Conservation (phyloP, 2,329 filamentous ascomycete species). For the Cryphonectria naterciae region DNA sequence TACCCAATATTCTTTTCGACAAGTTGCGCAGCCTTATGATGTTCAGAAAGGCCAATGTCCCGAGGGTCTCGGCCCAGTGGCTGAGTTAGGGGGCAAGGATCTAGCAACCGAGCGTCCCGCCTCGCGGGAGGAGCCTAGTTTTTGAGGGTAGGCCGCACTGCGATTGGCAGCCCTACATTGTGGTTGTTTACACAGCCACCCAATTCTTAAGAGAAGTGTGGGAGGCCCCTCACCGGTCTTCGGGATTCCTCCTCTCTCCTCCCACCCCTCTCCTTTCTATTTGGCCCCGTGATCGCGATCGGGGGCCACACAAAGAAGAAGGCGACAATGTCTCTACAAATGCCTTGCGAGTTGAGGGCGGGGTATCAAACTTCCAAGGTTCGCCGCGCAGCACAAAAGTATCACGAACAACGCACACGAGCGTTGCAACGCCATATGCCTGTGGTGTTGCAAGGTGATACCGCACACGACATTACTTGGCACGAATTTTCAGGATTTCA, state of each 20-base stretch:
- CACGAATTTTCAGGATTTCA: no score
- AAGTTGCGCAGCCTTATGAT: conserved; percentile 12
- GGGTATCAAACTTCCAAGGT: not conserved
- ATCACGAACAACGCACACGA: not conserved
- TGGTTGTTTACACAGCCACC: not conserved
- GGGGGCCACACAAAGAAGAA: conserved; percentile 4
- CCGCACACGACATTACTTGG: not conserved
- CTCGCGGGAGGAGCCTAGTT: not conserved
- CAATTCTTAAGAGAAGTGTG: not conserved
- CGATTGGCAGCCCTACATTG: conserved; percentile 6
- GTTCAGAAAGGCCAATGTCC: not conserved
- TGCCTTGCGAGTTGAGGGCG: not conserved
- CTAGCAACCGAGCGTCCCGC: not conserved
- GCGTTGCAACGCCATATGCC: not conserved
- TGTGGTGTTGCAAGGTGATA: not conserved
- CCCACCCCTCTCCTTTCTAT: no score
- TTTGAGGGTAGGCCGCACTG: not conserved
- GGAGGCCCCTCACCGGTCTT: no score
- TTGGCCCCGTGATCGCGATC: conserved; percentile 7
- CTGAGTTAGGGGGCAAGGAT: not conserved
- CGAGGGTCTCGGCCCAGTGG: conserved; percentile 2
- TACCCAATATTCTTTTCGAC: not conserved
- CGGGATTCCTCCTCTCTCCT: not conserved
- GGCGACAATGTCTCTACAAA: not conserved
- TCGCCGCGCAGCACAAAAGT: not conserved